These are phyloP conservation scores for Aspergillus ochraceus DNA, from an alignment of 2,329 filamentous ascomycete species.

Conservation along the genomic window DNA sequence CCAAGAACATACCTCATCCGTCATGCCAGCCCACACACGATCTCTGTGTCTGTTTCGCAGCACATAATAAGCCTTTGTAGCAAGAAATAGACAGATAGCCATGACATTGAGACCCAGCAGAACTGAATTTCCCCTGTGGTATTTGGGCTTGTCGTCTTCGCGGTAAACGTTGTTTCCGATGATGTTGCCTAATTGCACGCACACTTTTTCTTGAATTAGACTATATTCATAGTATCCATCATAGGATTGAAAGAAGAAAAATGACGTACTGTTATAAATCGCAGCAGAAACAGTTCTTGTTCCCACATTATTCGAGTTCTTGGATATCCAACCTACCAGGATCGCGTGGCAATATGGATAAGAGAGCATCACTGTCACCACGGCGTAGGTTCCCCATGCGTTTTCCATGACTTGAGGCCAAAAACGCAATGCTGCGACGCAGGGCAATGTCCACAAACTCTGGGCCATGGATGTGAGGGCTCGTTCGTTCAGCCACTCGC, in stretches of 20 bases:
- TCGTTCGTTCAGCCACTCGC: slow-evolving; percentile 48
- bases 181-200: slow-evolving; percentile 32
- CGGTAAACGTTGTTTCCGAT: slow-evolving; percentile 51
- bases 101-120: slow-evolving; percentile 52
- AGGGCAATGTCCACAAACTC: slow-evolving; percentile 62
- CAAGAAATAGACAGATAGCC: slow-evolving; percentile 48
- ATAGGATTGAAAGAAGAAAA: no score
- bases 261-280: slow-evolving; percentile 53
- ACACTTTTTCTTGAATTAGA: slow-evolving; percentile 14
- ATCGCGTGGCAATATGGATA: slow-evolving; percentile 62
- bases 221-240: no score
- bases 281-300: slow-evolving; percentile 62
- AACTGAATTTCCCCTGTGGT: slow-evolving; percentile 54
- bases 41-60: slow-evolving; percentile 41
- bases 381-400: slow-evolving; percentile 53
- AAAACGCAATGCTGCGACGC: slow-evolving; percentile 53
- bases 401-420: slow-evolving; percentile 36
- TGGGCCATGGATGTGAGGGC: slow-evolving; percentile 50
- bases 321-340: slow-evolving; percentile 60
- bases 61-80: slow-evolving; percentile 30
- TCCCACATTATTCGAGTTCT: slow-evolving; percentile 63
- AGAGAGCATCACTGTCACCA: slow-evolving; percentile 51
- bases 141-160: slow-evolving; percentile 53
- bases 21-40: slow-evolving; percentile 30
- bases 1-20: slow-evolving; percentile 10